These are phyloP conservation scores for Olyra latifolia DNA, from an alignment of 176 grass and related monocot genomes.

Conservation along the genomic window DNA sequence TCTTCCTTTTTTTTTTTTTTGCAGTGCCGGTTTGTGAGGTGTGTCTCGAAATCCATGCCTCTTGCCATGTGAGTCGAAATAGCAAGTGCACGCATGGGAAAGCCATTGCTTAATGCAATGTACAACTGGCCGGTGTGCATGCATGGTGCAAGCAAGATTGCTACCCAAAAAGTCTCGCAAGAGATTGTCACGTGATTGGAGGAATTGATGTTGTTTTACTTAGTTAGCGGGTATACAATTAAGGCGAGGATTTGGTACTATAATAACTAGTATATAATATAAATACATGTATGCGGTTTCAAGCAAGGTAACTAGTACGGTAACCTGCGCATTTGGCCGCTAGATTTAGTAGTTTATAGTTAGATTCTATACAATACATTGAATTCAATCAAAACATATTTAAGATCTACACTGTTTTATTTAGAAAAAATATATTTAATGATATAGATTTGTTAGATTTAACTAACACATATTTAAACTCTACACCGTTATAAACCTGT, in stretches of 20 bases:
- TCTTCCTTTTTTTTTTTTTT: background rate
- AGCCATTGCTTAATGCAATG: conserved; percentile 19
- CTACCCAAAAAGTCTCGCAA: background rate
- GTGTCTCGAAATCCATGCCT: background rate
- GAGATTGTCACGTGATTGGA: conserved; percentile 21
- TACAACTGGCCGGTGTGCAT: background rate
- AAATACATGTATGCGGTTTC: background rate
- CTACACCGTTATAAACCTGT: too few relatives aligned
- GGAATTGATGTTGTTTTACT: background rate
- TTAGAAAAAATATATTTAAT: too few relatives aligned
- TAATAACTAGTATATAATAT: too few relatives aligned
- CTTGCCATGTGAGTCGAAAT: conserved; percentile 17
- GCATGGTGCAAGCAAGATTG: background rate
- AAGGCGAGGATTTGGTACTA: background rate
- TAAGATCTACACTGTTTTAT: too few relatives aligned
- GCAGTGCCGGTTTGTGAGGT: background rate
- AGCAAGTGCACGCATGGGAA: conserved; percentile 20
- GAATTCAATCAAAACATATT: too few relatives aligned
- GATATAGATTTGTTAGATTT: too few relatives aligned
- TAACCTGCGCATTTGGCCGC: too few relatives aligned
- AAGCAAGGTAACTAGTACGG: background rate
- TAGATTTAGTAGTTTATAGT: too few relatives aligned
- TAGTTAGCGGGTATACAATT: background rate
- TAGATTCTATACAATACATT: too few relatives aligned
- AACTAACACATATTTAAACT: too few relatives aligned